Percentiles rank a stretch among this genome's conserved stretches.
These are phyloP conservation scores for Candida loeiensis DNA, from an alignment of 805 yeast species.

Conservation along the genomic window DNA sequence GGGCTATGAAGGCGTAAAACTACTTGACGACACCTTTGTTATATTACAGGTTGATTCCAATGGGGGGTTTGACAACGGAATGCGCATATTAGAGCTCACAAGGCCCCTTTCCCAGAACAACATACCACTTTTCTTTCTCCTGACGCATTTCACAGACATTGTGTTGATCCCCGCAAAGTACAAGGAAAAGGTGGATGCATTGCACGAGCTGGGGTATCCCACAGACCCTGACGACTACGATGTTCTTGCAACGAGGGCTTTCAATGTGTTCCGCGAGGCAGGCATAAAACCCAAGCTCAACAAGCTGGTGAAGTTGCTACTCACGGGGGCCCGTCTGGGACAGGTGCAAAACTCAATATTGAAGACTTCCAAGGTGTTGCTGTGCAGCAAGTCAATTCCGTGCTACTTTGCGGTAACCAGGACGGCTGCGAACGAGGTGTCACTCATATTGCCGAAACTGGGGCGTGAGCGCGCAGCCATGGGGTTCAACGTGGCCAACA, in stretches of 20 bases:
- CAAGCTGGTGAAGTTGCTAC: constrained; percentile 36
- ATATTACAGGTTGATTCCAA: constrained; percentile 60
- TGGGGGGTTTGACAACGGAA: constrained; percentile 49
- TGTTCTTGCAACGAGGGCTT: constrained; percentile 31
- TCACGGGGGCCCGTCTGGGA: constrained; percentile 59
- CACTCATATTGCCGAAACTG: constrained; percentile 45
- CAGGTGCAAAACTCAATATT: constrained; percentile 40
- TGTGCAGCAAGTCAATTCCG: constrained; percentile 27
- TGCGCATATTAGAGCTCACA: constrained; percentile 53
- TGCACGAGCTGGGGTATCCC: constrained; percentile 16
- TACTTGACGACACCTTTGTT: constrained; percentile 44
- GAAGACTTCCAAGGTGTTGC: constrained; percentile 39
- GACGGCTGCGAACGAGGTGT: constrained; percentile 49
- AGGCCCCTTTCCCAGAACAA: constrained; percentile 54
- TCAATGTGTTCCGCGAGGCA: constrained; percentile 32
- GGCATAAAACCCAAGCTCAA: constrained; percentile 46
- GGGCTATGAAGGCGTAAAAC: constrained; percentile 32
- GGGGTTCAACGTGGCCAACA: constrained; percentile 38
- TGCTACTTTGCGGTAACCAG: constrained; percentile 51
- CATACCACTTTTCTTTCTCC: constrained; percentile 57
- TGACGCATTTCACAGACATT: constrained; percentile 62
- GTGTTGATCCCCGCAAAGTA: constrained; percentile 52
- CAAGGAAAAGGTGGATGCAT: constrained; percentile 41
- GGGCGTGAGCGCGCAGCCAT: constrained; percentile 30
- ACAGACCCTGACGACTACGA: background rate